phyloP scores from a whole-genome alignment of 192 early-diverging fungal species.

The Coemansia sp. region DNA sequence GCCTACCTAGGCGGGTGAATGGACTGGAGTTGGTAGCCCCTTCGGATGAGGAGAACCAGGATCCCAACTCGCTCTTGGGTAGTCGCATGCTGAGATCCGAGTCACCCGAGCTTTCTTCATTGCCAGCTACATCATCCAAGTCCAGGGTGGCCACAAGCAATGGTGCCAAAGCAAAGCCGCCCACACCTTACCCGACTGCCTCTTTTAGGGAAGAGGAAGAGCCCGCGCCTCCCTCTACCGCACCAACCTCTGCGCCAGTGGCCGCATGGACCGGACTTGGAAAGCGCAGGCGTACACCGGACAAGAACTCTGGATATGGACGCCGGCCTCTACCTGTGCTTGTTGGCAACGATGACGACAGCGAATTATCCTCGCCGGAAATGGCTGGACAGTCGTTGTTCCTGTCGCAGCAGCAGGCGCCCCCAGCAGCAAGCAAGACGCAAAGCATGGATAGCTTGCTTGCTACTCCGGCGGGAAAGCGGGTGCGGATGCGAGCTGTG shows the following conservation, averaged over 20 bases:
- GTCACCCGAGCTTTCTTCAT: constrained; percentile 6
- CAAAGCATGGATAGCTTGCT: neutral
- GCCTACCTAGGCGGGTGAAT: neutral
- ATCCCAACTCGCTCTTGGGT: constrained; percentile 6
- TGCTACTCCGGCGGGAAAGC: neutral
- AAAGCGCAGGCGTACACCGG: constrained; percentile 41
- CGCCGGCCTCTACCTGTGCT: constrained; percentile 26
- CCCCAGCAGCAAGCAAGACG: neutral
- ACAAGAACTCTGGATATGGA: constrained; percentile 17
- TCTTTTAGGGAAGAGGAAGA: neutral
- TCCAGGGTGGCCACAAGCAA: neutral
- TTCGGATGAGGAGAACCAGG: constrained; percentile 21
- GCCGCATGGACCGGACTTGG: constrained; percentile 18
- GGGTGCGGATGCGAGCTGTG: neutral
- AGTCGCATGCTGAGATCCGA: neutral
- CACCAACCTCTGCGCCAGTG: neutral
- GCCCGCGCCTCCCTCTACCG: neutral
- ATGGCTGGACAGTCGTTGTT: neutral
- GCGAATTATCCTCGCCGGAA: neutral
- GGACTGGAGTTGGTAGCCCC: neutral
- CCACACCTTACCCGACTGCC: neutral
- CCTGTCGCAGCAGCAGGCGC: neutral
- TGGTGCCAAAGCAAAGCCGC: neutral
- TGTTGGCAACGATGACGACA: constrained; percentile 3
- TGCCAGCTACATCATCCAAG: neutral